Conservation (phyloP, 306 rosid genomes). For the Inga leiocalycina region DNA sequence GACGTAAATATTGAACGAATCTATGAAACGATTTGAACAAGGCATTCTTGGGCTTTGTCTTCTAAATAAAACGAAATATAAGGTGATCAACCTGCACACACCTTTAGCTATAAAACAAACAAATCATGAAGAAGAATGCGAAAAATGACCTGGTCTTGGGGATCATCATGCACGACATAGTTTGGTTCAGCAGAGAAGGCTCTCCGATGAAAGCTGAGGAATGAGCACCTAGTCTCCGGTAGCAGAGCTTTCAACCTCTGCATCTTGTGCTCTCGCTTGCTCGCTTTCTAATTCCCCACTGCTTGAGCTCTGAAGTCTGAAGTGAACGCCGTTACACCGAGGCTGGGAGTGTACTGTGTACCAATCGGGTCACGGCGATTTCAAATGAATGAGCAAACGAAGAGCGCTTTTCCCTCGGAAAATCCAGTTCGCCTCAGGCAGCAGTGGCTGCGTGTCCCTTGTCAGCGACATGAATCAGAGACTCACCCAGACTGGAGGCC, state of each 20-base stretch:
- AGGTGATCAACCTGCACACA: background rate
- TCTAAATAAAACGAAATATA: background rate
- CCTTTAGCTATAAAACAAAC: background rate
- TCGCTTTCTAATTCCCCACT: background rate
- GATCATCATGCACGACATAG: constrained; percentile 32
- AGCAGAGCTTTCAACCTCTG: constrained; percentile 65
- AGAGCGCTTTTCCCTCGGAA: background rate
- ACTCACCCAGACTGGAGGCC: background rate
- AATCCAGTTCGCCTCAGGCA: background rate
- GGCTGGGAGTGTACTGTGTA: no score
- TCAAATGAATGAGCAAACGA: background rate
- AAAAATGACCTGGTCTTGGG: constrained; percentile 13
- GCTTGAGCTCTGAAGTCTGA: constrained; percentile 25
- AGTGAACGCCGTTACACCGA: background rate
- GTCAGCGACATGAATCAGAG: background rate
- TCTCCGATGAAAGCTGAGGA: constrained; percentile 43
- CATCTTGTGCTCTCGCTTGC: constrained; percentile 42
- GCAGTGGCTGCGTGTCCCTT: background rate
- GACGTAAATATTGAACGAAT: background rate
- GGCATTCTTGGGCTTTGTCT: background rate
- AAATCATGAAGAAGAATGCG: background rate
- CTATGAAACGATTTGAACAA: background rate
- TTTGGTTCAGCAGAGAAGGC: constrained; percentile 64
- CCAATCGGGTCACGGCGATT: background rate
- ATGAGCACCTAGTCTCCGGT: constrained; percentile 13